A percentile compares a stretch with the other conserved stretches of the same genome.
Conservation (phyloP, 208 protist species). For the Balamuthia mandrillaris region DNA sequence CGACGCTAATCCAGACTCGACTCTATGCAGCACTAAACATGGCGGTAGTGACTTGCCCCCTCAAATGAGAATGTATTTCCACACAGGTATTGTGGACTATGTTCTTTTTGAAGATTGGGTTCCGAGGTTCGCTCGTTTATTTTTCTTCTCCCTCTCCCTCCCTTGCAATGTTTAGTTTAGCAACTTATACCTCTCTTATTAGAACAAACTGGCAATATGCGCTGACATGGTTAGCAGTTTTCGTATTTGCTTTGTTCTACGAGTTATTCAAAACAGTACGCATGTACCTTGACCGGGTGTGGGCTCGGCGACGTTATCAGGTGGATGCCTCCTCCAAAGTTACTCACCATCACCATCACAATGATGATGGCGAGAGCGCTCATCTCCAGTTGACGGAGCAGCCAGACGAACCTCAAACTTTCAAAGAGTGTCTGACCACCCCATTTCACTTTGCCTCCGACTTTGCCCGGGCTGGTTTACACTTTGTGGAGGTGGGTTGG, state of each 20-base stretch:
- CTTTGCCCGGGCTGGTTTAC: neutral
- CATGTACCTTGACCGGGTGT: no score
- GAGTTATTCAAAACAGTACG: constrained; percentile 4
- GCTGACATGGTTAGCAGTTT: neutral
- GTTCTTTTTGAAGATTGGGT: constrained; percentile 39
- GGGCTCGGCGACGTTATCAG: no score
- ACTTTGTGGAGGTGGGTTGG: neutral
- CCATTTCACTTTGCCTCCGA: no score
- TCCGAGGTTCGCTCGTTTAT: neutral
- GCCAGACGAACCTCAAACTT: no score
- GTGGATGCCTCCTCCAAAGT: no score
- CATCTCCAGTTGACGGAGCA: no score
- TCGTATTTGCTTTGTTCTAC: neutral
- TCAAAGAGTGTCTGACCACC: no score
- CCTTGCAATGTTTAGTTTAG: neutral
- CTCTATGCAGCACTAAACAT: neutral
- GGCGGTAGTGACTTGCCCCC: neutral
- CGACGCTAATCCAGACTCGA: neutral
- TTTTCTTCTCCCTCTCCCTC: neutral
- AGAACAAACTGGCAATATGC: neutral
- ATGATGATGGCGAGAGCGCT: no score
- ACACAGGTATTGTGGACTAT: constrained; percentile 44
- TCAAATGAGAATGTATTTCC: constrained; percentile 55
- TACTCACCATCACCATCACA: no score
- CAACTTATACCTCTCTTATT: neutral